Conservation (phyloP, 2,329 filamentous ascomycete genomes). For the Helotiales sp. region DNA sequence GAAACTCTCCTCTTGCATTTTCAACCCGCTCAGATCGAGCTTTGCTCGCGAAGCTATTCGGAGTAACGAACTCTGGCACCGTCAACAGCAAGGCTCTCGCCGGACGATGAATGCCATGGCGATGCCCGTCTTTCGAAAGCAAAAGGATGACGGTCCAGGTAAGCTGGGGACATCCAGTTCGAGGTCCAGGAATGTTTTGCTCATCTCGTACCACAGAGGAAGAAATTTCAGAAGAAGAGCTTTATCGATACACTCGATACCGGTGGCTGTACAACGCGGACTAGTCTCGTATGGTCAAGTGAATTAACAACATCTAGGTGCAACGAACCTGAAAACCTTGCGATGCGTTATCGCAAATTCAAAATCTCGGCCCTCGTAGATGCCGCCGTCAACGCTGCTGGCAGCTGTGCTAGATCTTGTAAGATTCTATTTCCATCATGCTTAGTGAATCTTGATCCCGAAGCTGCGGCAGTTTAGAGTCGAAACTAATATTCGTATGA, state of each 20-base stretch:
- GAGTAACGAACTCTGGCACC: too few relatives aligned
- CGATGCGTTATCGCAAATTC: conserved; percentile 36
- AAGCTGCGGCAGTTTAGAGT: too few relatives aligned
- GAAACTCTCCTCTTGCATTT: too few relatives aligned
- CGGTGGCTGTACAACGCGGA: background rate
- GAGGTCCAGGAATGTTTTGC: background rate
- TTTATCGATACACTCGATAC: conserved; percentile 15
- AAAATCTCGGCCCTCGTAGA: conserved; percentile 37
- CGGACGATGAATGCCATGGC: too few relatives aligned
- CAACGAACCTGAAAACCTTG: background rate
- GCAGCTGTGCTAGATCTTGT: conserved; percentile 34
- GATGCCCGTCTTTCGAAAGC: background rate
- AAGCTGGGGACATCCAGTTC: background rate
- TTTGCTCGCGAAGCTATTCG: too few relatives aligned
- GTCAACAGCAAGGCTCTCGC: too few relatives aligned
- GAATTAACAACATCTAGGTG: background rate
- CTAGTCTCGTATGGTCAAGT: background rate
- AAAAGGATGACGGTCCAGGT: background rate
- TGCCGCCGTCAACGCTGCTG: conserved; percentile 30
- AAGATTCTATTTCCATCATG: conserved; percentile 4
- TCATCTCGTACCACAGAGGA: background rate
- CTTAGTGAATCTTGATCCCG: background rate
- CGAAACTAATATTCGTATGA: too few relatives aligned
- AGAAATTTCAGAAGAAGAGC: conserved; percentile 24
- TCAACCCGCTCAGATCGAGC: too few relatives aligned